Evolutionary conservation across 2,329 filamentous ascomycete genomes (phyloP).

Genomic region (Hypocreales sp.): DNA sequence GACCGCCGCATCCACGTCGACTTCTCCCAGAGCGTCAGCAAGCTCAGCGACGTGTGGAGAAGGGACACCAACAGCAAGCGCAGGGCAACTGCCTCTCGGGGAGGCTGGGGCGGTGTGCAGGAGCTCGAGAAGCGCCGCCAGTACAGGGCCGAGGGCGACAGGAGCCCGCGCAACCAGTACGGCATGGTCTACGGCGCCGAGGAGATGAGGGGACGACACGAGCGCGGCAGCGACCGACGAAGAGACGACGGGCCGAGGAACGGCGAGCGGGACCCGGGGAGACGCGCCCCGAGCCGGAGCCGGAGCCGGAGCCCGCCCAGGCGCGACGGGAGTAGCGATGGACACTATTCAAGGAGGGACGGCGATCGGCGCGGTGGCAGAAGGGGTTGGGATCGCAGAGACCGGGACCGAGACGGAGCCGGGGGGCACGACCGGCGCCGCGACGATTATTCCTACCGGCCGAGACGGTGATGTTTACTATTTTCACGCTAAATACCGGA

Average conservation of each 20-base stretch:
- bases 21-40: constrained; percentile 88
- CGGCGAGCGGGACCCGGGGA: background rate
- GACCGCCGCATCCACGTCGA: constrained; percentile 97
- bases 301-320: constrained; percentile 23
- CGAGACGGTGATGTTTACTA: constrained; percentile 1
- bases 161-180: constrained; percentile 36
- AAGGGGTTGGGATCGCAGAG: constrained; percentile 7
- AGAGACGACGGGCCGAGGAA: constrained; percentile 6
- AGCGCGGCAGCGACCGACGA: constrained; percentile 17
- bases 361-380: constrained; percentile 11
- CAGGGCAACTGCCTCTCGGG: constrained; percentile 35
- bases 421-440: constrained; percentile 11
- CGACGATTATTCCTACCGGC: constrained; percentile 3
- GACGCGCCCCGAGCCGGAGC: constrained; percentile 2
- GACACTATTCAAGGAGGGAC: constrained; percentile 12
- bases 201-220: constrained; percentile 40
- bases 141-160: constrained; percentile 55
- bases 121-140: constrained; percentile 82
- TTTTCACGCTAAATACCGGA: background rate
- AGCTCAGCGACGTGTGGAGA: constrained; percentile 80
- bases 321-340: constrained; percentile 17
- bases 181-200: constrained; percentile 70
- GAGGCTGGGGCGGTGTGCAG: constrained; percentile 82
- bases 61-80: constrained; percentile 74
- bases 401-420: constrained; percentile 13